phyloP scores from a whole-genome alignment of 139 green algal genomes.

The Chlorella sp. region DNA sequence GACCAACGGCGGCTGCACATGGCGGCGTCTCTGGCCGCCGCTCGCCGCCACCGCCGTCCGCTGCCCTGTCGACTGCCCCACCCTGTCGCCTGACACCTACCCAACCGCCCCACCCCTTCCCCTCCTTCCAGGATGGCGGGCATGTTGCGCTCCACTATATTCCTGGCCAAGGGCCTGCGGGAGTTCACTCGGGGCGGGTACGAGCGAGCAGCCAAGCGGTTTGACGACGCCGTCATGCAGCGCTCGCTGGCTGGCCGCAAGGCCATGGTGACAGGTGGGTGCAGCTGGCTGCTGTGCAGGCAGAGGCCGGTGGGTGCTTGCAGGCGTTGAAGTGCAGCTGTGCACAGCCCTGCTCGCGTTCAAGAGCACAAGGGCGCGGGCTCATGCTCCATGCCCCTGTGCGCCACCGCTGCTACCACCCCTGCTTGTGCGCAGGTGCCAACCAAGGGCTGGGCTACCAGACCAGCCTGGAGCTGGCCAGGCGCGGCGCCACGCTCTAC shows the following conservation, averaged over 20 bases:
- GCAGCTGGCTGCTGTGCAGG: no score
- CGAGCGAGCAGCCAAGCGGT: constrained; percentile 43
- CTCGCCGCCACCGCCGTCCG: no score
- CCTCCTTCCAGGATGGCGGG: not conserved
- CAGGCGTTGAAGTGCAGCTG: no score
- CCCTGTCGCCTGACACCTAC: not conserved
- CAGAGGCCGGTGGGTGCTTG: no score
- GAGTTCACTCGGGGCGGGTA: constrained; percentile 68
- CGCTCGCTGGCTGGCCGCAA: constrained; percentile 55
- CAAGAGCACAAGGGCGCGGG: no score
- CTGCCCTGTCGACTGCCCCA: no score
- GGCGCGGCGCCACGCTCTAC: constrained; percentile 56
- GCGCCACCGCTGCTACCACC: no score
- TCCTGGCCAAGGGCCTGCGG: constrained; percentile 57
- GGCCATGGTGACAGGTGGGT: constrained; percentile 63
- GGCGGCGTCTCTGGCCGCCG: no score
- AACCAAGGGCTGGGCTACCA: constrained; percentile 74
- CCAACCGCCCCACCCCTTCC: not conserved
- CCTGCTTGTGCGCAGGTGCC: no score
- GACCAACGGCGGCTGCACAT: no score
- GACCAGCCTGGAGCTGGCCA: constrained; percentile 56
- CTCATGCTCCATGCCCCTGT: no score
- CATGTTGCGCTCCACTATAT: constrained; percentile 49
- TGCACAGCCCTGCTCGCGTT: no score
- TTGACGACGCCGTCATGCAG: constrained; percentile 45